Percentiles rank a stretch among this genome's conserved stretches.
Conservation (phyloP, 495 filamentous ascomycete species). For the Penicillium robsamsonii region DNA sequence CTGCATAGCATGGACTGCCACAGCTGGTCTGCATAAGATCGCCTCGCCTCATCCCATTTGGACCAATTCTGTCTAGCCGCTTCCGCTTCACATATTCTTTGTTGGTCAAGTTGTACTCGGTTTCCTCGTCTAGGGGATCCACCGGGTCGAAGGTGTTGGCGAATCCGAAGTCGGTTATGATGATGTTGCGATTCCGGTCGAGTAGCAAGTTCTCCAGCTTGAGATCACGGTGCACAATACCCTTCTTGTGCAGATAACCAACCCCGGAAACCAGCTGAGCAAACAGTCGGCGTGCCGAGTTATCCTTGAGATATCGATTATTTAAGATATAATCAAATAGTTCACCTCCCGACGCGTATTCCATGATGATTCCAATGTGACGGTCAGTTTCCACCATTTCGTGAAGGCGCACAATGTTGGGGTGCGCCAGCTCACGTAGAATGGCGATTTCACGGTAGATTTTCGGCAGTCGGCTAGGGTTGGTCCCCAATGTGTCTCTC, state of each 20-base stretch:
- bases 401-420: constrained; percentile 94
- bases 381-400: constrained; percentile 98
- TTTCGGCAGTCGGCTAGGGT: constrained; percentile 85
- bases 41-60: constrained; percentile 75
- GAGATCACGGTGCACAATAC: constrained; percentile 95
- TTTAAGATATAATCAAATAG: constrained; percentile 98
- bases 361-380: constrained; percentile 96
- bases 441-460: constrained; percentile 97
- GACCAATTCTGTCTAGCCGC: constrained; percentile 77
- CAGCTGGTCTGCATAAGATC: constrained; percentile 60
- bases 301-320: constrained; percentile 93
- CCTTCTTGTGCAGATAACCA: constrained; percentile 97
- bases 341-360: constrained; percentile 96
- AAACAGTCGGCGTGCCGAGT: constrained; percentile 84
- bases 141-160: constrained; percentile 92
- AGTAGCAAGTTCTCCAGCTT: constrained; percentile 96
- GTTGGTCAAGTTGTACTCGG: constrained; percentile 82
- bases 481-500: constrained; percentile 79
- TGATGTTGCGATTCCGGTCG: constrained; percentile 96
- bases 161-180: constrained; percentile 99
- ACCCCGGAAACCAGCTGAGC: constrained; percentile 96
- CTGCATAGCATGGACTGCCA: constrained; percentile 80
- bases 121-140: constrained; percentile 85
- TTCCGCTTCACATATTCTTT: constrained; percentile 78
- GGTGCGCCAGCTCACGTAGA: constrained; percentile 78